Evolutionary conservation across 2,329 filamentous ascomycete species (phyloP), one percentile per base, ranked within the genome.

Genomic region (Aspergillus tubingensis): DNA sequence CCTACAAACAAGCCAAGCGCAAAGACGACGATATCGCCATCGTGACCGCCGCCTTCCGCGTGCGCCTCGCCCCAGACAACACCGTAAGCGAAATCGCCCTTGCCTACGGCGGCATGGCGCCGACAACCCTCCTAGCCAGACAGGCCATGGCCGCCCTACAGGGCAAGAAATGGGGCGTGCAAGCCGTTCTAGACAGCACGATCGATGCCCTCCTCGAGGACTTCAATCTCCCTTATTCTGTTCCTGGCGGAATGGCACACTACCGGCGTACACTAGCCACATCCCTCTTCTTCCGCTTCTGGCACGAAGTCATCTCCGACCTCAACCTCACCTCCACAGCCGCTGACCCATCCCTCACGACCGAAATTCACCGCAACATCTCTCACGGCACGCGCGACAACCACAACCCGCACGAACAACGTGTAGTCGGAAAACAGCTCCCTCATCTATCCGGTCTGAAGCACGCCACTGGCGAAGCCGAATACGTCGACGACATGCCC

Each of bases 21-120:
- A 96, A 96, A 71, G 92, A 96, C 68, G 92, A 96, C 68, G 92
- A 96, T 70, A 96, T 96, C 70, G 92, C 92, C 3, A 96, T 96
- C 68, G 92, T 96, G 21, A 96, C 92, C 15, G 87, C 88, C 13
- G 91, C 91, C 0, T 77, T 96, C 60, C 84, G 90, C 32, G 81
- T 96, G 5, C 84, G 83, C 17, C 76, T 96, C 2, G 81, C 85
- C 54, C 82, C 88, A 1, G 80, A 82, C 2, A 84, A 91, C 30
- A 71, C 84, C 0, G 89, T 96, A 3, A 82, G 87, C 62, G 85
- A 88, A 61, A 86, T 85, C 61, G 88, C 88, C 65, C 80, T 96
- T 13, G 89, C 92, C 3, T 96, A 95, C 68, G 92, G 92, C 48
- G 92, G 92, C 50, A 92, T 96, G 91, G 92, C 92, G 1, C 88